Evolutionary conservation across 2,329 filamentous ascomycete species (phyloP).

Genomic region (Gnomoniopsis smithogilvyi): DNA sequence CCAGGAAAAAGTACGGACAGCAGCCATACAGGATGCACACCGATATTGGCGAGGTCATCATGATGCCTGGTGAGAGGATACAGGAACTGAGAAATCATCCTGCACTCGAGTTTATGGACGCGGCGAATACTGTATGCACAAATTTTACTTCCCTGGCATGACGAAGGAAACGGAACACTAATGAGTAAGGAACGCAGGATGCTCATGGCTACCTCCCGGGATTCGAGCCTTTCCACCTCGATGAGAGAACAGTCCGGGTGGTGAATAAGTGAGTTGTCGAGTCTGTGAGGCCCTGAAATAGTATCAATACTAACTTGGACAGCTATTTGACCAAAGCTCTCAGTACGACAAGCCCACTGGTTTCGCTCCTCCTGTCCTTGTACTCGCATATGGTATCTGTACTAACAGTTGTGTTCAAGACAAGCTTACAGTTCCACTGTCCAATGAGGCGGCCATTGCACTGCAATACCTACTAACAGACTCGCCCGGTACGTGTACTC

Average conservation of each 20-base stretch:
- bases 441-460: not conserved
- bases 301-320: too few species aligned
- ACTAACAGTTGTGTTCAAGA: not conserved
- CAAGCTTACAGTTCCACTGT: constrained; percentile 1
- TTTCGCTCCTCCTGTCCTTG: not conserved
- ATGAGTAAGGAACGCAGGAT: not conserved
- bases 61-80: not conserved
- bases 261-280: not conserved
- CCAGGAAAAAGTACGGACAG: not conserved
- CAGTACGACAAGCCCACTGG: not conserved
- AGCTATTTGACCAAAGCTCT: constrained; percentile 1
- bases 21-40: constrained; percentile 3
- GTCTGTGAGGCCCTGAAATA: too few species aligned
- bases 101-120: not conserved
- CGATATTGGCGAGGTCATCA: not conserved
- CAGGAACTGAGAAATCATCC: not conserved
- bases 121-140: not conserved
- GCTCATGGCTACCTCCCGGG: not conserved
- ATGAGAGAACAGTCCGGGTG: not conserved
- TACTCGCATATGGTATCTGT: not conserved
- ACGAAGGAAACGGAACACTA: not conserved
- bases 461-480: not conserved
- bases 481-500: not conserved
- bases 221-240: not conserved
- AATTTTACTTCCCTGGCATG: not conserved